These are phyloP conservation scores for Delitschia confertaspora DNA, from an alignment of 495 filamentous ascomycete genomes.

Conservation along the genomic window DNA sequence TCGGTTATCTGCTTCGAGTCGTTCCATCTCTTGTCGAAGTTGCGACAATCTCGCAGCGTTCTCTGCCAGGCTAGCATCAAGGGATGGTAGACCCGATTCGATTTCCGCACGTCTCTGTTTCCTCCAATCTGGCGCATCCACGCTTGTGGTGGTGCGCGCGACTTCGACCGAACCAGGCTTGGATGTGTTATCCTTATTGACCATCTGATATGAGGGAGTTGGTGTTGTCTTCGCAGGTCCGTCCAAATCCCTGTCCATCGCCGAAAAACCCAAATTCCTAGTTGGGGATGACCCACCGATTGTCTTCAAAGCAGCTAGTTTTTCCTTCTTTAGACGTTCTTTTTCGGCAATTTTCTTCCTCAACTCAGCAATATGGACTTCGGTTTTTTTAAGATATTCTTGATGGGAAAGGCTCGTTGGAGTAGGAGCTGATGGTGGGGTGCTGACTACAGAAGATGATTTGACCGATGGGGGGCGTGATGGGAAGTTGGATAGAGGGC, in stretches of 20 bases:
- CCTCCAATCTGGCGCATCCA: constrained; percentile 24
- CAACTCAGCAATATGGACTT: constrained; percentile 64
- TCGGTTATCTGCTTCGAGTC: constrained; percentile 51
- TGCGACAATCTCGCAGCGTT: constrained; percentile 41
- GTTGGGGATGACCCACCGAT: no score
- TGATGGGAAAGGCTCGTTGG: constrained; percentile 34
- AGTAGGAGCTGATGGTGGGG: constrained; percentile 31
- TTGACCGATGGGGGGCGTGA: constrained; percentile 17
- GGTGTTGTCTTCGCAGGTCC: no score
- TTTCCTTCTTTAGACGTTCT: constrained; percentile 21
- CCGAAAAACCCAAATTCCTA: no score
- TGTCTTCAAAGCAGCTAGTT: constrained; percentile 2
- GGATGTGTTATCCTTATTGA: no score
- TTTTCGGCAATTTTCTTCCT: constrained; percentile 63
- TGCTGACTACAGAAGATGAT: constrained; percentile 33
- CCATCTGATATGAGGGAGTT: no score
- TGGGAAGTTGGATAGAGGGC: constrained; percentile 36
- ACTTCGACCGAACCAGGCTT: neutral
- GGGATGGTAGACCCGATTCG: constrained; percentile 13
- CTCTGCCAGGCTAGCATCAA: constrained; percentile 18
- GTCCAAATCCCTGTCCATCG: no score
- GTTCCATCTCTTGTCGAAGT: constrained; percentile 48
- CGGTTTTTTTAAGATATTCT: constrained; percentile 55
- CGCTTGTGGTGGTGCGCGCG: neutral
- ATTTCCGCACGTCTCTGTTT: constrained; percentile 21